Base-by-base conservation (phyloP, 345 rosid genomes). In the Eucalyptus melliodora region DNA sequence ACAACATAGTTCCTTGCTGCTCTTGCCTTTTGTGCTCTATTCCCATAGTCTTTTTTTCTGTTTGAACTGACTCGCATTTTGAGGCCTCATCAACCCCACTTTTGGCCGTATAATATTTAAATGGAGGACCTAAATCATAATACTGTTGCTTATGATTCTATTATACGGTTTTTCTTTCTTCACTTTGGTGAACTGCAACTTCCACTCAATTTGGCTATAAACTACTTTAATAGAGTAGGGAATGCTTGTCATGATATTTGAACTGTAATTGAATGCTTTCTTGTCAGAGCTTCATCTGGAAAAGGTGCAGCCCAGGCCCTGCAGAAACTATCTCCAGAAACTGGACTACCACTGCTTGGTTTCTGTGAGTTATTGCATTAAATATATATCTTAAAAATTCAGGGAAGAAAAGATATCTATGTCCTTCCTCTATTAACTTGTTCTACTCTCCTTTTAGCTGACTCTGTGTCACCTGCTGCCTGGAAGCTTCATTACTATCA, bases 401-500 rank as follows among this genome's bases (percentile, higher is more conserved):
- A 37, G 83, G 47, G 83, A 77, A 77, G 83, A 77, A 77, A 19
- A 77, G 83, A 77, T 77, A 77, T 77, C 26, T 77, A 77, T 77
- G 83, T 77, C 83, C 26, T 34, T 19, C 47, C 45, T 77, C 81
- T 47, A 27, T 23, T 86, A 86, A 83, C 26, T 27, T 65, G 9
- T 30, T 86, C 24, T 44, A 37, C 88, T 77, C 83, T 77, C 27
- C 47, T 77, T 77, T 21, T 77, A 94, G 98, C 93, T 92, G 94
- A 93, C 92, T 90, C 88, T 34, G 92, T 87, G 44, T 93, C 96
- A 87, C 90, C 93, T 91, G 96, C 95, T 30, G 91, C 94, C 44
- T 98, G 99, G 99, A 98, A 95, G 94, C 97, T 97, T 95, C 96
- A 94, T 89, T 98, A 97, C 94, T 98, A 95, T 92, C 97, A 98